Base-by-base conservation (phyloP, 2,329 filamentous ascomycete genomes). In the Beauveria asiatica region DNA sequence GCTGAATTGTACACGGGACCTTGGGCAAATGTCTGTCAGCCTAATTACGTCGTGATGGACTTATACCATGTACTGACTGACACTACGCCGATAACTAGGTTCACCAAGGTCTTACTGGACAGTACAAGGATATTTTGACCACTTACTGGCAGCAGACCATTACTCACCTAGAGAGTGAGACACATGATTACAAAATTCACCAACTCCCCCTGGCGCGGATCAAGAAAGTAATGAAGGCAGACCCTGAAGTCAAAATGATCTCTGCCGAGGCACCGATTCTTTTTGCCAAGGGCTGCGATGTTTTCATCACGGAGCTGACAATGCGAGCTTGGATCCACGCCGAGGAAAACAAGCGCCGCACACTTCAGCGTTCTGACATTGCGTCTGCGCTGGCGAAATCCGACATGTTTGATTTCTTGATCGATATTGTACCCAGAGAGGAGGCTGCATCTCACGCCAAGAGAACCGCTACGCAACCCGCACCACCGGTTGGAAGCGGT, bases 271-370 rank as follows among this genome's bases (percentile, higher is more conserved):
- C 94, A 1, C 94, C 94, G 1, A 99, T 99, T 67, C 80, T 99
- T 16, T 99, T 99, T 70, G 94, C 94, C 56, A 99, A 99, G 75
- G 94, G 93, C 42, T 97, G 94, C 75, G 94, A 99, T 71, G 97
- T 97, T 70, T 99, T 99, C 77, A 99, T 99, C 70, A 97, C 92
- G 1, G 94, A 99, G 75, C 81, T 99, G 63, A 99, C 94, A 8
- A 99, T 99, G 94, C 90, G 94, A 65, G 94, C 94, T 51, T 99
- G 94, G 94, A 99, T 99, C 65, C 94, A 99, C 69, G 94, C 94
- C 17, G 94, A 99, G 72, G 94, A 99, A 76, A 99, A 99, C 78
- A 99, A 99, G 80, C 85, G 94, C 33, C 87, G 94, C 48, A 99
- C 94, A 1, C 80, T 99, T 45, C 94, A 99, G 75, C 86, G 94